Evolutionary conservation across 2,329 filamentous ascomycete species (phyloP).

Genomic region (Penicillium griseofulvum): DNA sequence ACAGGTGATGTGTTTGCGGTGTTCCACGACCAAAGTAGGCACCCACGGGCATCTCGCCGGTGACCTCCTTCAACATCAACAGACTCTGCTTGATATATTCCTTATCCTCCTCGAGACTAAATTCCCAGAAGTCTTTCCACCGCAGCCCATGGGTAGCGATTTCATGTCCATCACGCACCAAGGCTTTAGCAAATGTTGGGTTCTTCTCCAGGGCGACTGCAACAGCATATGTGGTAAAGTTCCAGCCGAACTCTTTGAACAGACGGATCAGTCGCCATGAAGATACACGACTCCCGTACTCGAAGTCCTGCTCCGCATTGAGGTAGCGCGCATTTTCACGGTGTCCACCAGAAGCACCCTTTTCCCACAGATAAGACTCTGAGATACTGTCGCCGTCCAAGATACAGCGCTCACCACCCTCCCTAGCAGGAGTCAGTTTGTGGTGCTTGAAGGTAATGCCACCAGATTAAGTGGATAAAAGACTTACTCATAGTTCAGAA

Average conservation of each 20-base stretch:
- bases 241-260: conserved; percentile 52
- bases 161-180: conserved; percentile 52
- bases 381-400: conserved; percentile 20
- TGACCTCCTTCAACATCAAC: conserved; percentile 42
- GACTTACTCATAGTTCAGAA: background rate
- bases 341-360: conserved; percentile 24
- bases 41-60: conserved; percentile 49
- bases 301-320: background rate
- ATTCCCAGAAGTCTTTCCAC: conserved; percentile 53
- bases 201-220: conserved; percentile 51
- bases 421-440: background rate
- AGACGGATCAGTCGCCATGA: conserved; percentile 19
- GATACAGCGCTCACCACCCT: conserved; percentile 28
- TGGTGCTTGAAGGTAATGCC: too few relatives aligned
- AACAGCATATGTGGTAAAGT: conserved; percentile 49
- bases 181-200: conserved; percentile 48
- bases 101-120: conserved; percentile 48
- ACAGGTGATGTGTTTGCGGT: conserved; percentile 46
- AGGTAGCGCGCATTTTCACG: background rate
- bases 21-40: conserved; percentile 52
- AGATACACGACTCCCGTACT: background rate
- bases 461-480: background rate
- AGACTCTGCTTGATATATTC: conserved; percentile 48
- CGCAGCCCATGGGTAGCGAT: conserved; percentile 52
- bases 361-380: conserved; percentile 39